Evolutionary conservation across 495 filamentous ascomycete genomes (phyloP).

Genomic region (Astrocystis sublimbata): DNA sequence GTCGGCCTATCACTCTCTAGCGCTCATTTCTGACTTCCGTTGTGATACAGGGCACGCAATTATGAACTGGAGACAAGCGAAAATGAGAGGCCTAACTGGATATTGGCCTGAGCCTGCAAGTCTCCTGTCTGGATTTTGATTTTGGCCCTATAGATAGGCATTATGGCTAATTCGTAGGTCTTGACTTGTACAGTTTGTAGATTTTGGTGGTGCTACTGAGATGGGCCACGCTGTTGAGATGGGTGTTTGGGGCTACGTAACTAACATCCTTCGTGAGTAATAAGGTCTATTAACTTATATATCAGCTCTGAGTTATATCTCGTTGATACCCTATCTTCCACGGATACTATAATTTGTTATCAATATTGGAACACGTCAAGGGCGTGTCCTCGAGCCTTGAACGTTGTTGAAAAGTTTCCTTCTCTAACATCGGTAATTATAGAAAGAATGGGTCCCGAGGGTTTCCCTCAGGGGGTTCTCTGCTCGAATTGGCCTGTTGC

Average conservation of each 20-base stretch:
- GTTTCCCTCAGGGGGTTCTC: too few species aligned
- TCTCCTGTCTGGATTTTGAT: background rate
- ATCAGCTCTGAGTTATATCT: too few species aligned
- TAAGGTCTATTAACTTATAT: too few species aligned
- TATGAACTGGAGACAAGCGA: background rate
- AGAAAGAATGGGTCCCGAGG: too few species aligned
- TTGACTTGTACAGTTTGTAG: background rate
- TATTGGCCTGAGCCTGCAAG: background rate
- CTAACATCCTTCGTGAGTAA: background rate
- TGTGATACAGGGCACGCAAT: background rate
- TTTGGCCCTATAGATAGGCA: background rate
- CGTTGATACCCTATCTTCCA: background rate
- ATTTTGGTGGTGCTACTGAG: background rate
- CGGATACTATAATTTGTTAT: too few species aligned
- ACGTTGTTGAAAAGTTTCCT: too few species aligned
- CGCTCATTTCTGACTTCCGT: background rate
- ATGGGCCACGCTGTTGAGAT: background rate
- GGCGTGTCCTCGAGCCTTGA: too few species aligned
- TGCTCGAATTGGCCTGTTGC: background rate
- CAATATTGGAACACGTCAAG: too few species aligned
- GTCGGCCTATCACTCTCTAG: too few species aligned
- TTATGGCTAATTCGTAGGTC: background rate
- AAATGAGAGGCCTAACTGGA: fast-evolving
- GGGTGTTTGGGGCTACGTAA: background rate
- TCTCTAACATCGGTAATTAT: too few species aligned